phyloP scores from a whole-genome alignment of 495 filamentous ascomycete genomes.

The Staphylotrichum longicolle region DNA sequence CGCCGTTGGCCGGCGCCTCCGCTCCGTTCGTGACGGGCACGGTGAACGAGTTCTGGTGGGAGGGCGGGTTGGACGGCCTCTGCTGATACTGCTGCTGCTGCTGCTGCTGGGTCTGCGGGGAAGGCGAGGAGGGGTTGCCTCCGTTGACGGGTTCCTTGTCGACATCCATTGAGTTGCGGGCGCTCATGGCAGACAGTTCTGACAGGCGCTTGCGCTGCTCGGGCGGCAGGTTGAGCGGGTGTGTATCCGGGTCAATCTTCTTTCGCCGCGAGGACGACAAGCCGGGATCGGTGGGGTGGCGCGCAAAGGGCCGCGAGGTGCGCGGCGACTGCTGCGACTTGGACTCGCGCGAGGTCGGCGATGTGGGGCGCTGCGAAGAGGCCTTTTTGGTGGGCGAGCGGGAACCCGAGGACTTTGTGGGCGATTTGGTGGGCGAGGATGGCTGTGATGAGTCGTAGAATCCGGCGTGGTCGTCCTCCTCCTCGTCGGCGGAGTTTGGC shows the following conservation, averaged over 20 bases:
- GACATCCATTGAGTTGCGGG: constrained; percentile 74
- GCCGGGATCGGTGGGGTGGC: constrained; percentile 41
- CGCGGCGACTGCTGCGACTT: constrained; percentile 35
- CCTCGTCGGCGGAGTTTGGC: constrained; percentile 45
- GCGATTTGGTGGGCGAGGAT: constrained; percentile 27
- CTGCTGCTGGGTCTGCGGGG: constrained; percentile 32
- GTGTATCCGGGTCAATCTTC: constrained; percentile 65
- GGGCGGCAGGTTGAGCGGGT: constrained; percentile 83
- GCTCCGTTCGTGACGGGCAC: constrained; percentile 53
- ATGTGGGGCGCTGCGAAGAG: constrained; percentile 24
- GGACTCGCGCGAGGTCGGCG: constrained; percentile 30
- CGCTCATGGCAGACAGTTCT: constrained; percentile 67
- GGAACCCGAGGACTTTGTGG: constrained; percentile 28
- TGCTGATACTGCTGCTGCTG: constrained; percentile 22
- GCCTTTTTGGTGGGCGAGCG: constrained; percentile 38
- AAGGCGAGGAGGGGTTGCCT: constrained; percentile 43
- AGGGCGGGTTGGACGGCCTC: constrained; percentile 28
- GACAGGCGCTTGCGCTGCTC: constrained; percentile 74
- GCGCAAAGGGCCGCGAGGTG: constrained; percentile 40
- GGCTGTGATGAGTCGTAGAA: constrained; percentile 30
- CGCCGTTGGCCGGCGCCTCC: constrained; percentile 44
- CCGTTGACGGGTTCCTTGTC: constrained; percentile 63
- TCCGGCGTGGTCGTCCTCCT: constrained; percentile 44
- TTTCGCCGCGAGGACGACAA: constrained; percentile 41
- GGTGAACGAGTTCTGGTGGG: constrained; percentile 39